Evolutionary conservation across 208 protist genomes (phyloP).

Genomic region (Acanthamoeba triangularis): DNA sequence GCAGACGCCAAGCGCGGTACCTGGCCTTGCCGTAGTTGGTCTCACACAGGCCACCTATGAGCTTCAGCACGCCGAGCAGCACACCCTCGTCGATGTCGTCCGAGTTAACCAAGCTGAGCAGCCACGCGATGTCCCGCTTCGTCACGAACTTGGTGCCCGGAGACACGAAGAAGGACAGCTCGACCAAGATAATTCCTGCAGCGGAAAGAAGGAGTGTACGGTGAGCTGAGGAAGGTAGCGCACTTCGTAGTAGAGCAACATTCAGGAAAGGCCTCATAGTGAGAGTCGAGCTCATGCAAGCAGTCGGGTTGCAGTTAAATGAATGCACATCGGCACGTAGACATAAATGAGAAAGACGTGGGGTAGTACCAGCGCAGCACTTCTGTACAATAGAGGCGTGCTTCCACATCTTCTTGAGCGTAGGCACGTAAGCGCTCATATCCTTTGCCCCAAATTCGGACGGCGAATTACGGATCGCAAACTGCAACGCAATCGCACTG

Average conservation of each 20-base stretch:
- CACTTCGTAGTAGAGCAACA: too few relatives aligned
- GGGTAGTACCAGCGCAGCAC: not conserved
- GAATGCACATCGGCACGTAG: not conserved
- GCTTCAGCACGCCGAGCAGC: slow-evolving; percentile 31
- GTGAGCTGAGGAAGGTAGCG: too few relatives aligned
- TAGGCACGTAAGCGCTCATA: slow-evolving; percentile 19
- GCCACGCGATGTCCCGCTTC: slow-evolving; percentile 45
- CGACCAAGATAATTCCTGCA: slow-evolving; percentile 45
- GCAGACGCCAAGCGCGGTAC: not conserved
- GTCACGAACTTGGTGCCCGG: slow-evolving; percentile 56
- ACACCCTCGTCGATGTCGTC: slow-evolving; percentile 51
- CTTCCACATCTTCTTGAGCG: slow-evolving; percentile 66
- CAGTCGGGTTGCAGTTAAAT: too few relatives aligned
- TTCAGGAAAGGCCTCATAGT: too few relatives aligned
- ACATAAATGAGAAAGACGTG: not conserved
- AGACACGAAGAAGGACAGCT: slow-evolving; percentile 46
- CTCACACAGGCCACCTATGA: slow-evolving; percentile 45
- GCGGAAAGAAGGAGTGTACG: too few relatives aligned
- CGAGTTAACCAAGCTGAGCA: slow-evolving; percentile 14
- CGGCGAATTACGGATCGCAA: slow-evolving; percentile 42
- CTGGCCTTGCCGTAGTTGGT: slow-evolving; percentile 63
- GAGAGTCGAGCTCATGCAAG: too few relatives aligned
- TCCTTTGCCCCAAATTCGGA: slow-evolving; percentile 35
- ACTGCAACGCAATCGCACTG: slow-evolving; percentile 51
- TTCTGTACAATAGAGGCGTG: slow-evolving; percentile 66